phyloP scores from a whole-genome alignment of 169 alveolate genomes.

The Plasmodium blacklocki region DNA sequence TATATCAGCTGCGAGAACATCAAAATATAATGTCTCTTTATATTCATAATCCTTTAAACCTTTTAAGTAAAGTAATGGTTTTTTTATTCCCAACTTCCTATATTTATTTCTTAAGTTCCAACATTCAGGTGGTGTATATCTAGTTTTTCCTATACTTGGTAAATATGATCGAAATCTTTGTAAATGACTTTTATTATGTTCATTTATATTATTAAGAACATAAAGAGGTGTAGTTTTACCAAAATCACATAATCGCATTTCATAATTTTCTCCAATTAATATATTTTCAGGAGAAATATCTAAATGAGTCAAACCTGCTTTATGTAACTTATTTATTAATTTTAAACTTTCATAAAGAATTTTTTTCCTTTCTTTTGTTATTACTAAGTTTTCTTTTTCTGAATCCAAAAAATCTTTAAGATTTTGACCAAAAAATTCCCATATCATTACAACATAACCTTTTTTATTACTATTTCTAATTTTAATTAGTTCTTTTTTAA shows the following conservation, averaged over 20 bases:
- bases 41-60: slow-evolving; percentile 41
- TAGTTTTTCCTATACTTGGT: slow-evolving; percentile 87
- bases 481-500: slow-evolving; percentile 32
- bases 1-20: slow-evolving; percentile 84
- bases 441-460: slow-evolving; percentile 78
- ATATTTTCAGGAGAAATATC: slow-evolving; percentile 88
- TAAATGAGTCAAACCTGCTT: slow-evolving; percentile 84
- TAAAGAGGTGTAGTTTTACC: slow-evolving; percentile 85
- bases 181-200: slow-evolving; percentile 68
- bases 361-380: too few relatives aligned
- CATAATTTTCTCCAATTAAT: slow-evolving; percentile 78
- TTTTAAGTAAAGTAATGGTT: slow-evolving; percentile 13
- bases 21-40: slow-evolving; percentile 80
- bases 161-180: slow-evolving; percentile 82
- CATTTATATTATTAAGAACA: slow-evolving; percentile 74
- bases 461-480: slow-evolving; percentile 51
- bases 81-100: slow-evolving; percentile 55
- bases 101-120: slow-evolving; percentile 81
- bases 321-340: slow-evolving; percentile 78
- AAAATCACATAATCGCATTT: slow-evolving; percentile 85
- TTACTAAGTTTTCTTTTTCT: slow-evolving; percentile 19
- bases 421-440: slow-evolving; percentile 80
- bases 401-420: slow-evolving; percentile 77
- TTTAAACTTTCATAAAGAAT: slow-evolving; percentile 75
- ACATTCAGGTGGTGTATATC: slow-evolving; percentile 88